A percentile compares a stretch with the other conserved stretches of the same genome.
Conservation (phyloP, 202 grass and related monocot genomes). For the Digitaria exilis region DNA sequence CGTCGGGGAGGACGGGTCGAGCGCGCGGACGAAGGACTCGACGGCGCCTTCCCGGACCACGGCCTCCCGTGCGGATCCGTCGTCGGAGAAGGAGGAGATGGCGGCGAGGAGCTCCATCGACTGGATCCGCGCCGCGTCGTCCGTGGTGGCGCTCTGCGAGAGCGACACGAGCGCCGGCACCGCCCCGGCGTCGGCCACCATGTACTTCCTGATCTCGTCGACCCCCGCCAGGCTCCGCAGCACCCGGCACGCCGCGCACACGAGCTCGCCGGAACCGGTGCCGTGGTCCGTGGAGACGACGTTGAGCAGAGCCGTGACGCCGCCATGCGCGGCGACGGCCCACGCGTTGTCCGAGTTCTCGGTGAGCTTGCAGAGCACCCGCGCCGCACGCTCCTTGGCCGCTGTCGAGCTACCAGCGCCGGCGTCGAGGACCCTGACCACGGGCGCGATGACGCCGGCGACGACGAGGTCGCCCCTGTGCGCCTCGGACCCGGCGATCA, state of each 20-base stretch:
- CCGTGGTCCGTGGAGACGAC: slow-evolving; percentile 28
- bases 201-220: slow-evolving; percentile 83
- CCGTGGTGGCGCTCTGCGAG: slow-evolving; percentile 33
- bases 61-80: slow-evolving; percentile 19
- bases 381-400: slow-evolving; percentile 63
- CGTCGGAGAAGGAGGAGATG: slow-evolving; percentile 43
- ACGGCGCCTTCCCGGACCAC: slow-evolving; percentile 46
- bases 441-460: slow-evolving; percentile 52
- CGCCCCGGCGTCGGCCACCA: slow-evolving; percentile 61
- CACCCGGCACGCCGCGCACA: slow-evolving; percentile 58
- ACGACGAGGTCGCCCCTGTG: slow-evolving; percentile 56
- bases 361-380: slow-evolving; percentile 70
- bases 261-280: slow-evolving; percentile 53
- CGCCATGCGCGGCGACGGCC: slow-evolving; percentile 88
- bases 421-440: slow-evolving; percentile 59
- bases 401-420: slow-evolving; percentile 8
- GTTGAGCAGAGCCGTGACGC: slow-evolving; percentile 67
- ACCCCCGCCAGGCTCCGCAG: slow-evolving; percentile 70
- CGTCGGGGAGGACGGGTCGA: slow-evolving; percentile 43
- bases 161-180: slow-evolving; percentile 61
- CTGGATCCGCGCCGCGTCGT: slow-evolving; percentile 67
- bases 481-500: slow-evolving; percentile 60
- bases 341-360: slow-evolving; percentile 93
- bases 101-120: slow-evolving; percentile 65
- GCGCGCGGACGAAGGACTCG: slow-evolving; percentile 52